Evolutionary conservation across 1,284 basidiomycete genomes (phyloP).

Genomic region (Boletus mariae): DNA sequence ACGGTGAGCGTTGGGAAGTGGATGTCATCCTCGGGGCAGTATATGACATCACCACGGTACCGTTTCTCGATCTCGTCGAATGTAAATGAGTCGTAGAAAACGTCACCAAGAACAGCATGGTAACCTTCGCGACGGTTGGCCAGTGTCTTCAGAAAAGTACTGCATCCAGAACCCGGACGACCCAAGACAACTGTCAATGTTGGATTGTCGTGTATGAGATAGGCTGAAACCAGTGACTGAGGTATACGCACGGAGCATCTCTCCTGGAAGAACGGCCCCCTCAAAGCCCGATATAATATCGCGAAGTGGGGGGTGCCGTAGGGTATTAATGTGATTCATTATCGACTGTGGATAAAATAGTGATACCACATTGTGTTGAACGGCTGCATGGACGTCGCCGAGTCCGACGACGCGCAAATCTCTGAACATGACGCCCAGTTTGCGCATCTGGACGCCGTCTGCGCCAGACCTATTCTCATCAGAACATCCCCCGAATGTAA

Average conservation of each 20-base stretch:
- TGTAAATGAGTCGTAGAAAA: constrained; percentile 64
- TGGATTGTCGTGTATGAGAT: background rate
- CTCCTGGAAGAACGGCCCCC: constrained; percentile 50
- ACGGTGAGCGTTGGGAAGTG: constrained; percentile 77
- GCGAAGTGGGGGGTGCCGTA: constrained; percentile 45
- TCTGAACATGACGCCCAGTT: constrained; percentile 34
- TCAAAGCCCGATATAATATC: constrained; percentile 47
- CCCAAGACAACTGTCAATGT: constrained; percentile 49
- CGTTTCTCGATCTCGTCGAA: constrained; percentile 46
- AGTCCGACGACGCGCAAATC: constrained; percentile 36
- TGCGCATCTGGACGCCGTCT: constrained; percentile 18
- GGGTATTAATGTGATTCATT: constrained; percentile 24
- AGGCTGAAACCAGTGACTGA: constrained; percentile 25
- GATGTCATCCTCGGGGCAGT: constrained; percentile 67
- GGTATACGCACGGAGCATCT: constrained; percentile 58
- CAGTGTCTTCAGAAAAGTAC: constrained; percentile 67
- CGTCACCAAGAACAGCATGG: constrained; percentile 54
- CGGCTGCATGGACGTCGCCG: constrained; percentile 30
- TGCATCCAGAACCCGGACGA: constrained; percentile 66
- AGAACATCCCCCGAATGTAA: constrained; percentile 19
- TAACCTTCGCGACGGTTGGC: constrained; percentile 65
- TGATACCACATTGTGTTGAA: constrained; percentile 44
- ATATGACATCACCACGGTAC: constrained; percentile 64
- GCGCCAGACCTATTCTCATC: constrained; percentile 29
- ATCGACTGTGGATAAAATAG: constrained; percentile 36